Evolutionary conservation across 192 early-diverging fungal species (phyloP).

Genomic region (Backusella luteola): DNA sequence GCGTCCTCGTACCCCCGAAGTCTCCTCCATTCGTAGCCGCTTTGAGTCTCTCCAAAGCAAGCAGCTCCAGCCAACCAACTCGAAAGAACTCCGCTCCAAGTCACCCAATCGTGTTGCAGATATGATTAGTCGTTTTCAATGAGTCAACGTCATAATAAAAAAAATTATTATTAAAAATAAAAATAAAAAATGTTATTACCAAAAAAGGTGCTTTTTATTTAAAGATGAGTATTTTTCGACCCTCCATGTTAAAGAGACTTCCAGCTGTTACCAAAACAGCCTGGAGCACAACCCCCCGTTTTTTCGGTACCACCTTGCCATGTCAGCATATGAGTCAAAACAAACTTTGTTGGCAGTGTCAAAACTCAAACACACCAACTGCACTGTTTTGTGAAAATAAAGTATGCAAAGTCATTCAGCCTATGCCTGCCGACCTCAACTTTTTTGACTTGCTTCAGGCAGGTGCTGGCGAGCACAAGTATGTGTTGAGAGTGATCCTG

Average conservation of each 20-base stretch:
- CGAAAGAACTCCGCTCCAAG: slow-evolving; percentile 18
- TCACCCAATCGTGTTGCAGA: slow-evolving; percentile 14
- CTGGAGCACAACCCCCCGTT: not conserved
- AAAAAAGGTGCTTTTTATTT: slow-evolving; percentile 11
- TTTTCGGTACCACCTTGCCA: not conserved
- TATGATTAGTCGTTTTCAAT: slow-evolving; percentile 17
- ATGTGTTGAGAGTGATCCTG: not conserved
- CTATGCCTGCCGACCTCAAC: slow-evolving; percentile 42
- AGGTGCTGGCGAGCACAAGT: slow-evolving; percentile 27
- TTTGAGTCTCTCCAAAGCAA: slow-evolving; percentile 14
- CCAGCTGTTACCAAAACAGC: not conserved
- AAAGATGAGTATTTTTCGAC: not conserved
- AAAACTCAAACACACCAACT: slow-evolving; percentile 35
- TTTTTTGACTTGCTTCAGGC: slow-evolving; percentile 61
- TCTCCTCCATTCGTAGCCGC: slow-evolving; percentile 5
- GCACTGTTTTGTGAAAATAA: slow-evolving; percentile 57
- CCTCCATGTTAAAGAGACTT: not conserved
- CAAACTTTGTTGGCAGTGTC: slow-evolving; percentile 67
- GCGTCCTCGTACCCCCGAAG: slow-evolving; percentile 4
- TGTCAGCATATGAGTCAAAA: slow-evolving; percentile 7
- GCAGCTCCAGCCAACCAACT: not conserved
- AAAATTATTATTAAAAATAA: not conserved
- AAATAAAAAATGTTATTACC: not conserved
- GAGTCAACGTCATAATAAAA: not conserved
- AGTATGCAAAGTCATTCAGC: slow-evolving; percentile 61